phyloP scores from a whole-genome alignment of 2,329 filamentous ascomycete genomes.

The Fusarium sp. region DNA sequence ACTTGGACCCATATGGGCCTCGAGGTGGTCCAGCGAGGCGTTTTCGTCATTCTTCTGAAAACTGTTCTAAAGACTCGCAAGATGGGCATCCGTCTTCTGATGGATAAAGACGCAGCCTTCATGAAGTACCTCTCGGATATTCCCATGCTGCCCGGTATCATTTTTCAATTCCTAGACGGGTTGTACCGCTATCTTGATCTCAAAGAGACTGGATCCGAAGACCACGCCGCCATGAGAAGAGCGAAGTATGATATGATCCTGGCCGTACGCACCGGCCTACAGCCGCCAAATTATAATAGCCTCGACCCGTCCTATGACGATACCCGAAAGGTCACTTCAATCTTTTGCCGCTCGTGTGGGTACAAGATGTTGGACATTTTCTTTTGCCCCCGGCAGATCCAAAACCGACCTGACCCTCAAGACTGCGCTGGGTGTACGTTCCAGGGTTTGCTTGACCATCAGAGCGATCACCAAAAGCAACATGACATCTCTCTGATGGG shows the following conservation, averaged over 20 bases:
- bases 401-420: neutral
- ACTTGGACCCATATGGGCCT: slow-evolving; percentile 39
- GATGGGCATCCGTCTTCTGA: slow-evolving; percentile 46
- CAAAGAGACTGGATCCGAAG: neutral
- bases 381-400: slow-evolving; percentile 26
- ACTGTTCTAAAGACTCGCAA: slow-evolving; percentile 48
- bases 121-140: slow-evolving; percentile 44
- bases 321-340: neutral
- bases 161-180: slow-evolving; percentile 49
- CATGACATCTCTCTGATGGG: slow-evolving; percentile 31
- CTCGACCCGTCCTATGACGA: neutral
- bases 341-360: slow-evolving; percentile 51
- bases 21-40: slow-evolving; percentile 48
- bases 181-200: slow-evolving; percentile 46
- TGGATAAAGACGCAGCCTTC: slow-evolving; percentile 46
- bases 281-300: neutral
- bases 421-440: slow-evolving; percentile 48
- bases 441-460: slow-evolving; percentile 44
- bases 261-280: slow-evolving; percentile 44
- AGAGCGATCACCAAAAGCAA: slow-evolving; percentile 45
- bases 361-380: slow-evolving; percentile 48
- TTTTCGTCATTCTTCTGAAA: slow-evolving; percentile 49
- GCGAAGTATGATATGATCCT: slow-evolving; percentile 49
- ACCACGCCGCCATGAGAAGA: slow-evolving; percentile 19
- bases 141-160: slow-evolving; percentile 44